A percentile compares a stretch with the other conserved stretches of the same genome.
phyloP scores from a whole-genome alignment of 148 eudicot species.

The Rhododendron henanense region DNA sequence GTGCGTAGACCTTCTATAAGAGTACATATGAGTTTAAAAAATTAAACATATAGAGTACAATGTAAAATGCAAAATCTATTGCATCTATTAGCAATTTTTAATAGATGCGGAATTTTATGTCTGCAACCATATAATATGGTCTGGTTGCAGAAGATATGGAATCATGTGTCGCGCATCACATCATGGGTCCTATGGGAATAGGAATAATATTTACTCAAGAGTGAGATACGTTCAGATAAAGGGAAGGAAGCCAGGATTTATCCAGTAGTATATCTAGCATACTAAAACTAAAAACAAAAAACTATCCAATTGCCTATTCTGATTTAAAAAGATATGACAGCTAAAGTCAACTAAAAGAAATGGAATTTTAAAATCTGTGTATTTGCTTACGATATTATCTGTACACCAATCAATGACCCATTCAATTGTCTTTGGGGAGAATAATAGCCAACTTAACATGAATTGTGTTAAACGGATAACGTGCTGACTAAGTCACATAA shows the following conservation, averaged over 20 bases:
- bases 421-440: neutral
- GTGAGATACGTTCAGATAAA: neutral
- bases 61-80: neutral
- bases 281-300: neutral
- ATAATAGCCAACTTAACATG: neutral
- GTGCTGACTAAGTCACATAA: too few species aligned
- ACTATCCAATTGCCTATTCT: neutral
- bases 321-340: neutral
- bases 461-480: neutral
- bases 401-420: neutral
- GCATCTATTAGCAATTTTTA: neutral
- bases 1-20: neutral
- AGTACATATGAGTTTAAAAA: neutral
- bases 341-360: neutral
- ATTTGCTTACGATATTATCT: neutral
- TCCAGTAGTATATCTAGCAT: neutral
- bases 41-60: neutral
- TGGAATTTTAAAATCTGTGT: neutral
- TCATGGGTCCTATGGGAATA: neutral
- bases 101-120: neutral
- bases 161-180: neutral
- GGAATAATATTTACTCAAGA: neutral
- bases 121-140: neutral
- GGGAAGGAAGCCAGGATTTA: neutral
- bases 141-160: neutral